Conservation (phyloP, 1,139 yeast genomes). For the Zygosaccharomyces sapae region DNA sequence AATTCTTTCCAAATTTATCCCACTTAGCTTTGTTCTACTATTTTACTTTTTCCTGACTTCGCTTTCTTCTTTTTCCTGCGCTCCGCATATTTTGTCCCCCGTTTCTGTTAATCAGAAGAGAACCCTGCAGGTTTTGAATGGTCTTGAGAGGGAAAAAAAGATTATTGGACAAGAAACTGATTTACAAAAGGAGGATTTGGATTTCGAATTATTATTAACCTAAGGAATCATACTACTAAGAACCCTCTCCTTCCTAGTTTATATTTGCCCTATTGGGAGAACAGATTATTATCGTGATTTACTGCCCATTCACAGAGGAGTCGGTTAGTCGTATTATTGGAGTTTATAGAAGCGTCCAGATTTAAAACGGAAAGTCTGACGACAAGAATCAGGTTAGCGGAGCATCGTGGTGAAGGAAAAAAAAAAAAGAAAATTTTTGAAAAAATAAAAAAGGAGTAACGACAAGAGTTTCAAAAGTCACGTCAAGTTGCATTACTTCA, state of each 20-base stretch:
- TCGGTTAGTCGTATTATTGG: neutral
- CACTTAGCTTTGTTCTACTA: too few relatives aligned
- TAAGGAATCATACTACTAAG: too few relatives aligned
- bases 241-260: too few relatives aligned
- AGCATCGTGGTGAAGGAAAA: neutral
- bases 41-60: neutral
- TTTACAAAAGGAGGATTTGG: neutral
- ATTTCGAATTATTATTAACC: neutral
- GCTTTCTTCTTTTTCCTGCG: neutral
- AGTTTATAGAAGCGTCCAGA: neutral
- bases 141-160: neutral
- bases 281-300: neutral
- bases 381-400: conserved; percentile 1
- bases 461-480: neutral
- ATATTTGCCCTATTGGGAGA: too few relatives aligned
- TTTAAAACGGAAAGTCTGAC: neutral
- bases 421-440: neutral
- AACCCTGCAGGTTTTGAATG: neutral
- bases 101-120: neutral
- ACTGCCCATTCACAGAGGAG: neutral
- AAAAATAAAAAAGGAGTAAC: neutral
- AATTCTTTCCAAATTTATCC: too few relatives aligned
- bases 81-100: neutral
- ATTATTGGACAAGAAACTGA: neutral
- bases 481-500: conserved; percentile 1